Evolutionary conservation across 176 grass and related monocot species (phyloP), one percentile per base, ranked within the genome.

Genomic region (Guadua angustifolia): DNA sequence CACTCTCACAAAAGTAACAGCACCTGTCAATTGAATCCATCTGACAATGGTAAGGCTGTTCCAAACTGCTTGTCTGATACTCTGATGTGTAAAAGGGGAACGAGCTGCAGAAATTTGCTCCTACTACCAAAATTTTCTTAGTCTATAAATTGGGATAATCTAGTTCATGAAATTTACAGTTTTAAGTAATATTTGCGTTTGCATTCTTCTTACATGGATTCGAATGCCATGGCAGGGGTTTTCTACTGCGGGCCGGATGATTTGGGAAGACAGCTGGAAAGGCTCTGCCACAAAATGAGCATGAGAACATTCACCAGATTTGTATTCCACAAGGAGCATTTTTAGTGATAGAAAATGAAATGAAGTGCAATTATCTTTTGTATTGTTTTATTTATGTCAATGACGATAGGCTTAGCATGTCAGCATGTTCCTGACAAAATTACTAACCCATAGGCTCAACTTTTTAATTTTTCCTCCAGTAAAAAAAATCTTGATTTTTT

Each of bases 251-350:
- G 89, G 24, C 89, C 85, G 15, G 75, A 73, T 18, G 47, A 68
- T 70, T 87, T 91, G 71, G 81, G 89, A 81, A 84, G 77, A 29
- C 81, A 91, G 5, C 39, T 85, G 77, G 69, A 88, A 63, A 66
- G 66, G 51, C 73, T 91, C 14, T 87, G 85, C n/a, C 76, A 91
- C 45, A 56, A 81, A 66, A 84, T 87, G 69, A 91, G 66, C 35
- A 72, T 25, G 24, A 84, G 67, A 59, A 88, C 81, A 45, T 77
- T 68, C 26, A 82, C 89, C 10, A 71, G 77, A 88, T 91, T 91
- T 91, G 80, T 91, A 25, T 88, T 91, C 62, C 89, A 91, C 81
- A 91, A 91, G 64, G 85, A 91, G 50, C 81, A 72, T 59, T 91
- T 84, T 60, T 91, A 71, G 51, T 29, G 32, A 46, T 39, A 69